Base-by-base conservation (phyloP, 169 alveolate species). In the Babesia ovis region DNA sequence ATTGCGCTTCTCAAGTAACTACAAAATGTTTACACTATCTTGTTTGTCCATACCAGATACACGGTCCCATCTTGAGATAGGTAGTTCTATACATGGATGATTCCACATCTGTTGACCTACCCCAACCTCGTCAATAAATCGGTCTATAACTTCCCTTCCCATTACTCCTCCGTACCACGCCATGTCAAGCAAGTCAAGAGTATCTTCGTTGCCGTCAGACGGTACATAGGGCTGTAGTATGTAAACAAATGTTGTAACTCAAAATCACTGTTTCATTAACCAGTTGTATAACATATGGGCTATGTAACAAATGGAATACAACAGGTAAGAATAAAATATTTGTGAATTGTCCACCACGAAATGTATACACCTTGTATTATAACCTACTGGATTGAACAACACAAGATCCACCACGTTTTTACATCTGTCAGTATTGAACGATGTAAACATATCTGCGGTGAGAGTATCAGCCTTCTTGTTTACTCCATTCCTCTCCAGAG, bases 121-220 rank as follows among this genome's bases (percentile, higher is more conserved):
- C 4, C 58, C 73, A 0, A 72, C 61, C 1, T 69, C 25, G 12
- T 12, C 39, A 22, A 81, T 60, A 74, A 81, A 81, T 22, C 73
- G 56, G 29, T 68, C 51, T 0, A 67, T 81, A 4, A 68, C 68
- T 22, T 71, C 89, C 2, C 73, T 61, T 4, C 89, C 89, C 72
- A 61, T 59, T 8, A 20, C 23, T 23, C 89, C 89, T 2, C 89
- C 89, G 29, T 81, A 60, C 85, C 85, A 81, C 3, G 89, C 84
- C 59, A 9, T 32, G 25, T 81, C 89, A 22, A 81, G 4, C 18
- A 11, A 22, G 2, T 61, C 43, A 11, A 1, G 18, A 6, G 58
- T 25, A 12, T 16, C 25, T 2, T 58, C 81, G 0, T 9, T 25
- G 4, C 25, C 42, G 1, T 20, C 46, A 22, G 81, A 67, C n/a